These are phyloP conservation scores for Dendrocalamus sinicus DNA, from an alignment of 176 grass and related monocot species.

Conservation along the genomic window DNA sequence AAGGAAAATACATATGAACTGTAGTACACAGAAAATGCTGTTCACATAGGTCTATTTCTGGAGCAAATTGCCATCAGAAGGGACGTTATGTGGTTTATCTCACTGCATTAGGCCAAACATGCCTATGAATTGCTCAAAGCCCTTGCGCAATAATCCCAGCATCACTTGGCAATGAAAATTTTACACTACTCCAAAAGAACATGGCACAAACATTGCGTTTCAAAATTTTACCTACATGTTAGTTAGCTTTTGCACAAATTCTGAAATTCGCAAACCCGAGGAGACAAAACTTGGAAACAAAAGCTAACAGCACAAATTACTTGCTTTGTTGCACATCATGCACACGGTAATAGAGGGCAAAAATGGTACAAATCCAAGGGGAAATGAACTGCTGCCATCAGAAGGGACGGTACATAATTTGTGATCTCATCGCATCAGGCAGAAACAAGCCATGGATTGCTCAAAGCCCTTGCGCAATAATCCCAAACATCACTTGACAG, in stretches of 20 bases:
- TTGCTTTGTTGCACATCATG: not conserved
- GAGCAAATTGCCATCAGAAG: slow-evolving; percentile 47
- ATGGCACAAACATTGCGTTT: not conserved
- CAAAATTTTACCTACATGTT: not conserved
- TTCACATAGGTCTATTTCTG: not conserved
- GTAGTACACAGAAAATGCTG: not conserved
- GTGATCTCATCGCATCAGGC: slow-evolving; percentile 65
- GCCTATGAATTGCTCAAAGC: slow-evolving; percentile 52
- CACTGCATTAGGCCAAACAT: slow-evolving; percentile 38
- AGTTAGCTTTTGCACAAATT: not conserved
- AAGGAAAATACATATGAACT: not conserved
- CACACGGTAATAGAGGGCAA: not conserved
- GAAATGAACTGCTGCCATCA: slow-evolving; percentile 45
- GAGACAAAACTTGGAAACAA: not conserved
- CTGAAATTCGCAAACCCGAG: not conserved
- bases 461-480: slow-evolving; percentile 81
- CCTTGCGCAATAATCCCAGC: slow-evolving; percentile 67
- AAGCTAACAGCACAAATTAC: not conserved
- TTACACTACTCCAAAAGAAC: not conserved
- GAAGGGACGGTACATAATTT: slow-evolving; percentile 39
- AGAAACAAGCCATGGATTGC: slow-evolving; percentile 43
- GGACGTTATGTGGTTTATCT: slow-evolving; percentile 46
- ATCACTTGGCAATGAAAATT: slow-evolving; percentile 44
- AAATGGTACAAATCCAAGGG: not conserved
- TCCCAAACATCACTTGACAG: slow-evolving; percentile 66